Evolutionary conservation across 2,329 filamentous ascomycete genomes (phyloP).

Genomic region (Metarhizium rileyi): DNA sequence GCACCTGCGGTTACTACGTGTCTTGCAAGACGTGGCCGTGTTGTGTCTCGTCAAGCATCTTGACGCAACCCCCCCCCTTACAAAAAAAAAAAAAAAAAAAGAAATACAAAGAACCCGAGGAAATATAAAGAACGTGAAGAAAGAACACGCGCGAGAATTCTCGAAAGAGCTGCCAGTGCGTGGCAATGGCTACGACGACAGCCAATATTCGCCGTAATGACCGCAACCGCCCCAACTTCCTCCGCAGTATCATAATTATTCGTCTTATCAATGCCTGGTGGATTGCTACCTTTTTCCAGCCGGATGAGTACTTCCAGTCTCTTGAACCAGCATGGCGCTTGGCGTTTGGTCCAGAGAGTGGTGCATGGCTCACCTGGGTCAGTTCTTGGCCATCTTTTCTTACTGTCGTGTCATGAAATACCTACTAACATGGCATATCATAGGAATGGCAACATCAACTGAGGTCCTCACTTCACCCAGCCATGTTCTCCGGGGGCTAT

Average conservation of each 20-base stretch:
- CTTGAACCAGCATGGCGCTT: constrained; percentile 90
- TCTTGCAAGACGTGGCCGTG: no score
- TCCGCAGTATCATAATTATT: constrained; percentile 46
- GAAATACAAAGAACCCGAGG: not conserved
- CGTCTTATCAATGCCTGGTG: constrained; percentile 72
- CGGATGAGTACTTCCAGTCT: constrained; percentile 94
- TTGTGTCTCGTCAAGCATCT: no score
- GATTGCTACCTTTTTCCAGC: constrained; percentile 88
- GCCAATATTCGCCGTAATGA: constrained; percentile 9
- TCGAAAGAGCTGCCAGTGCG: not conserved
- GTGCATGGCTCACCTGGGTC: constrained; percentile 96
- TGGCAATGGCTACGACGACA: constrained; percentile 12
- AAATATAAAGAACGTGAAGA: not conserved
- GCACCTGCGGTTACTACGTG: no score
- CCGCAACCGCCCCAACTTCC: constrained; percentile 16
- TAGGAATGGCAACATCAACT: constrained; percentile 90
- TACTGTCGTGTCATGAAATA: not conserved
- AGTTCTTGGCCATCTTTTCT: constrained; percentile 18
- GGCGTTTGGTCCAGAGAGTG: constrained; percentile 66
- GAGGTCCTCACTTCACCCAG: constrained; percentile 85
- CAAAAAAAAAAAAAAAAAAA: no score
- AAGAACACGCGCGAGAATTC: not conserved
- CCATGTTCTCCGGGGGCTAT: constrained; percentile 72
- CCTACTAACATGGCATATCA: not conserved
- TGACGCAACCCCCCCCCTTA: no score